Base-by-base conservation (phyloP, 257 asterid genomes). In the Ocimum tenuiflorum region DNA sequence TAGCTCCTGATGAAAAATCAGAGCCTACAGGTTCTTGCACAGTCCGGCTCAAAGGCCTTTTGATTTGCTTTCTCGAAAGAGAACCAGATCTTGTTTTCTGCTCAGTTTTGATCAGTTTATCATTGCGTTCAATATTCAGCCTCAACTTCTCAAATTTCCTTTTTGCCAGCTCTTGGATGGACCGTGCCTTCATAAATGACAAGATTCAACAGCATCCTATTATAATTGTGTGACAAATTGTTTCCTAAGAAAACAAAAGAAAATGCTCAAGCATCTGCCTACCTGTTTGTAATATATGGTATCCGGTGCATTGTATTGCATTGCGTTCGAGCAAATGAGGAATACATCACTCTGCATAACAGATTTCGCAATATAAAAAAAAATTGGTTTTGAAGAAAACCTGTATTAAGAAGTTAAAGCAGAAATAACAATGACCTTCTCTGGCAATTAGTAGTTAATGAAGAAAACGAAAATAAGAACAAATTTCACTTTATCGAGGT, bases 281-380 rank as follows among this genome's bases (percentile, higher is more conserved):
- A 94, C 99, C 89, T 94, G 99, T 78, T 86, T 91, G 76, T 88
- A 23, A 72, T 90, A 94, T 77, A 94, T 60, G 51, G 99, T 88
- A 78, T 86, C 96, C 0, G 99, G 85, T 29, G 89, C 80, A 82
- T 94, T 94, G 78, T 94, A 94, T 73, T 82, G 88, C 99, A 94
- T 94, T 45, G 99, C 97, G 4, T 94, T 94, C 51, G 96, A 81
- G 73, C 99, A 88, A 72, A 94, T 85, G 69, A 88, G 89, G 72
- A 77, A 88, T 61, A 94, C 77, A 72, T 94, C 99, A 74, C 86
- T 78, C 99, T 94, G 95, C 77, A 78, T 15, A 57, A 49, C n/a
- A 29, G 3, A 56, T 20, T 22, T 54, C 22, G 51, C 29, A 51
- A 15, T 15, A 33, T 49, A 14, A 31, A 1, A 51, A 35, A 31